Percentiles rank a stretch among this genome's conserved stretches.
These are phyloP conservation scores for Tulasnella sp. DNA, from an alignment of 768 basidiomycete species.

Conservation along the genomic window DNA sequence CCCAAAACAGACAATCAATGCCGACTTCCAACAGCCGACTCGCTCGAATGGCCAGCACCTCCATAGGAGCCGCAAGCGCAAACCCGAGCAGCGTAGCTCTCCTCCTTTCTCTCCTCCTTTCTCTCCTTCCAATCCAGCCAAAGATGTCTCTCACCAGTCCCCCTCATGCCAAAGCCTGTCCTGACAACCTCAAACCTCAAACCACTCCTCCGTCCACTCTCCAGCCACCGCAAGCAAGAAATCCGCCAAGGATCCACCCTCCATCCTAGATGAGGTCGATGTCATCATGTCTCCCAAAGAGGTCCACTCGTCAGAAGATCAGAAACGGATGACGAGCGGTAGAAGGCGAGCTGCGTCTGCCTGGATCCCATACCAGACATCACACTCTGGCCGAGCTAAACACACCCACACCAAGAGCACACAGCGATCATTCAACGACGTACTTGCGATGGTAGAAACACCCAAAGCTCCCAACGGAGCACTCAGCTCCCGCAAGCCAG, in stretches of 20 bases:
- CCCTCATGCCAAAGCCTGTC: conserved; percentile 7
- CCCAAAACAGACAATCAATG: too few relatives aligned
- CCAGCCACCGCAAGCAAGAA: conserved; percentile 12
- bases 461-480: not conserved
- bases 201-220: not conserved
- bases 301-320: conserved; percentile 8
- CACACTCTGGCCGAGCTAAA: not conserved
- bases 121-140: not conserved
- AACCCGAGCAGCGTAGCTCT: not conserved
- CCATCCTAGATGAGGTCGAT: not conserved
- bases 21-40: conserved; percentile 12
- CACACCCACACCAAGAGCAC: not conserved
- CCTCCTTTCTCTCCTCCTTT: too few relatives aligned
- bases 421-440: not conserved
- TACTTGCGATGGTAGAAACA: not conserved
- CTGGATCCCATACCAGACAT: not conserved
- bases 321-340: not conserved
- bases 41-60: conserved; percentile 17
- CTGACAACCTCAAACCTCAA: conserved; percentile 2
- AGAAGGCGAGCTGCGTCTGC: not conserved
- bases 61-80: not conserved
- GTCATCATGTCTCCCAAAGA: conserved; percentile 7
- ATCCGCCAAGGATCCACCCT: not conserved
- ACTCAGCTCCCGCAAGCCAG: not conserved
- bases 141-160: not conserved